Evolutionary conservation across 176 grass and related monocot genomes (phyloP).

Genomic region (Zoysia pacifica): DNA sequence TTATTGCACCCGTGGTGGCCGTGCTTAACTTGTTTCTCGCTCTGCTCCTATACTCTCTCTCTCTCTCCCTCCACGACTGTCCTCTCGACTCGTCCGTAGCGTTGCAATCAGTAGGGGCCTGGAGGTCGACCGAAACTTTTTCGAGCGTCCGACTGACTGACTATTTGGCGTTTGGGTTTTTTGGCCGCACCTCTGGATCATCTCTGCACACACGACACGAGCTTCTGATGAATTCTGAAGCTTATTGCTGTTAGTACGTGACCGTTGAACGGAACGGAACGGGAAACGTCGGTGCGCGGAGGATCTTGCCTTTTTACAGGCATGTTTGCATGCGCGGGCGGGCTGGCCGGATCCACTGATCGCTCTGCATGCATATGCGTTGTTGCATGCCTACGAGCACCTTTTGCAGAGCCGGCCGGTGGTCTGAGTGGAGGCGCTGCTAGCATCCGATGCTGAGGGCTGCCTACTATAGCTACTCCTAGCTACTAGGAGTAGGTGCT

Average conservation of each 20-base stretch:
- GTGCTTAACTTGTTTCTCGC: neutral
- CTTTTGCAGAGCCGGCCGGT: conserved; percentile 24
- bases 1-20: conserved; percentile 33
- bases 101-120: neutral
- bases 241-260: neutral
- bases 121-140: neutral
- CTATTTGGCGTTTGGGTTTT: conserved; percentile 20
- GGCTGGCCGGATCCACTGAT: conserved; percentile 25
- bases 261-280: neutral
- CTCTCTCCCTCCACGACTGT: neutral
- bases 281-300: conserved; percentile 24
- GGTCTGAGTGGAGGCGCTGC: conserved; percentile 23
- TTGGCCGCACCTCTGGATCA: conserved; percentile 9
- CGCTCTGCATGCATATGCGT: neutral
- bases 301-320: conserved; percentile 33
- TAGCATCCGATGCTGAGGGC: conserved; percentile 51
- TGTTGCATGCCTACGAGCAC: neutral
- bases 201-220: neutral
- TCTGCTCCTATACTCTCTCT: neutral
- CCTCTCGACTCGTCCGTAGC: neutral
- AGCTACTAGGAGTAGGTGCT: no score
- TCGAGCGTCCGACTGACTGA: neutral
- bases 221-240: neutral
- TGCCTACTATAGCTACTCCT: neutral
- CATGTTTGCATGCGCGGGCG: conserved; percentile 39